A percentile compares a stretch with the other conserved stretches of the same genome.
Evolutionary conservation across 192 early-diverging fungal genomes (phyloP).

Genomic region (Endogone sp.): DNA sequence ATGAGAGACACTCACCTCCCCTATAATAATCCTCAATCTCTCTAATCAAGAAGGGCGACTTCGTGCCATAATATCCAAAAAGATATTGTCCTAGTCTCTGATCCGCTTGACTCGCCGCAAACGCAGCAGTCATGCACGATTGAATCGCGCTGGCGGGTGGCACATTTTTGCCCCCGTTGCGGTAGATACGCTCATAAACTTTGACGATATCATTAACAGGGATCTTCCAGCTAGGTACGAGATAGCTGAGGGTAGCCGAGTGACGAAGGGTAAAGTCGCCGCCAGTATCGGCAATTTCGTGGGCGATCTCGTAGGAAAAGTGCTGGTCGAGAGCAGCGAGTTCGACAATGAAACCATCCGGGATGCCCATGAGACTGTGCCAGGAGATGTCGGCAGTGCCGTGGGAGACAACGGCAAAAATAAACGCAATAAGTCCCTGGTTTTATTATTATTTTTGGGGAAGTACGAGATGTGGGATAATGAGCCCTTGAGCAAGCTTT

Average conservation of each 20-base stretch:
- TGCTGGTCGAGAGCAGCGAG: conserved; percentile 48
- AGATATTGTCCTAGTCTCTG: conserved; percentile 49
- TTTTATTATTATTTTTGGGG: too few relatives aligned
- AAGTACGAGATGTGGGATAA: too few relatives aligned
- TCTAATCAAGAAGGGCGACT: conserved; percentile 74
- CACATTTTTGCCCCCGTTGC: conserved; percentile 12
- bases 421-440: conserved; percentile 55
- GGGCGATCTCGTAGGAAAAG: conserved; percentile 41
- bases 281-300: conserved; percentile 57
- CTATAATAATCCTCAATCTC: conserved; percentile 64
- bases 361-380: conserved; percentile 55
- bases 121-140: conserved; percentile 59
- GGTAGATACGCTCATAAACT: conserved; percentile 54
- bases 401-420: conserved; percentile 66
- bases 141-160: conserved; percentile 28
- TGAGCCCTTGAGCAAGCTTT: too few relatives aligned
- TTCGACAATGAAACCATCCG: conserved; percentile 53
- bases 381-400: conserved; percentile 64
- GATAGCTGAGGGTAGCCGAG: conserved; percentile 14
- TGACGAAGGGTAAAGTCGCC: conserved; percentile 62
- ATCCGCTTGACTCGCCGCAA: conserved; percentile 53
- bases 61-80: conserved; percentile 52
- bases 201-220: conserved; percentile 59
- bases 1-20: conserved; percentile 70
- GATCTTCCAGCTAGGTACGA: conserved; percentile 46